Evolutionary conservation across 768 basidiomycete genomes (phyloP), one percentile per base, ranked within the genome.

Genomic region (Suillus clintonianus): DNA sequence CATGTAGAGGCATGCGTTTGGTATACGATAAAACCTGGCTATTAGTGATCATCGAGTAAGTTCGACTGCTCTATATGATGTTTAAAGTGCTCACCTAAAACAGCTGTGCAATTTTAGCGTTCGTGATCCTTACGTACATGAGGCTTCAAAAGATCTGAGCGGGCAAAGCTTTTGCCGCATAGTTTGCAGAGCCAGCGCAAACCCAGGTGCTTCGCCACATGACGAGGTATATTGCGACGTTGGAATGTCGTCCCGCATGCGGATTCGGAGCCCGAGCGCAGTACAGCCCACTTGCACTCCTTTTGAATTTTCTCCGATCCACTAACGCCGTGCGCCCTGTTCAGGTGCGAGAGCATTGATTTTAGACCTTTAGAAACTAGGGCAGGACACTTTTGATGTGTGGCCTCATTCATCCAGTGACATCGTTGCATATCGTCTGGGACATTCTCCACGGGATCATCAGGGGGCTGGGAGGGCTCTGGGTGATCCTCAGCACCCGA

Each of bases 161-260:
- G 73, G 11, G 71, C 73, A 59, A 73, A 73, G 10, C 62, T 47
- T 27, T 51, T 71, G 1, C n/a, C 37, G 55, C 73, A 73, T 14
- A 59, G 5, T 8, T 27, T 53, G 45, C 73, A 73, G 4, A 34
- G 13, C 51, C 60, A 59, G 32, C 69, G 72, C 14, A 60, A 5
- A 0, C n/a, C 57, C 19, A 69, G 69, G 42, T 75, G 72, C 1
- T 41, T 67, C 7, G 69, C 68, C 0, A 59, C 56, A 15, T 73
- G 74, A 1, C 72, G 55, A 30, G 72, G 30, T 13, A 71, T 47
- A 27, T 32, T 66, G 32, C 59, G 63, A 30, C 74, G 47, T 11
- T 62, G 69, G 45, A 56, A 58, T 10, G 7, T 0, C 7, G 0
- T 9, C 3, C 37, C 47, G 36, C 72, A 75, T 0, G 39, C 32